Evolutionary conservation across 208 protist species (phyloP), one percentile per base, ranked within the genome.

Genomic region (Porcisia hertigi): DNA sequence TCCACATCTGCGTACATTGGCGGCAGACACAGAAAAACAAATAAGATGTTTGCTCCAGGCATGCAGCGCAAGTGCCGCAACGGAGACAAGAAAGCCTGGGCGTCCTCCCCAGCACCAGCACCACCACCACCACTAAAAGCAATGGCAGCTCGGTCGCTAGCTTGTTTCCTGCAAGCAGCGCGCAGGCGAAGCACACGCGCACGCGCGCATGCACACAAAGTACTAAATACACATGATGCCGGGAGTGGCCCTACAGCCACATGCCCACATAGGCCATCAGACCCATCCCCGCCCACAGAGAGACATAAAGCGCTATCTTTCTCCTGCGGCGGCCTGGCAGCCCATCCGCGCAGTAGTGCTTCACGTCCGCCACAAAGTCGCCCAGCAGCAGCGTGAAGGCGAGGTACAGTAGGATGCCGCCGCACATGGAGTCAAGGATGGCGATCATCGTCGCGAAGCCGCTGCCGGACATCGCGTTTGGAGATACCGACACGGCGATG

Each of bases 351-450:
- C 84, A 75, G 71, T 73, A 79, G 11, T 62, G 23, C 57, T 59
- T 73, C 69, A 87, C 34, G 30, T 86, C 83, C 5, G 54, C 69
- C 54, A 82, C 75, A 66, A 94, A 94, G 72, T 94, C 90, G 23
- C 69, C 76, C 12, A 92, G 73, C 69, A 94, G 82, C 58, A 94
- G 77, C 5, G 63, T 83, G 72, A 94, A 94, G 43, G 78, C 88
- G 71, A 94, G 77, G 75, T 93, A 94, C 57, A 93, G 75, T 65
- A 94, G 79, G 53, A 94, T 93, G 34, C 90, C 90, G 34, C 86
- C 86, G 65, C 86, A 94, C 39, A 91, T 55, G 3, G 90, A 64
- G 69, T 91, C 84, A 59, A 87, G 73, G 9, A 93, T 84, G 18
- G 80, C 86, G 58, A 89, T 65, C 30, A 84, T 69, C 7, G 77